These are phyloP conservation scores for Amanita polypyramis DNA, from an alignment of 768 basidiomycete species.

Conservation along the genomic window DNA sequence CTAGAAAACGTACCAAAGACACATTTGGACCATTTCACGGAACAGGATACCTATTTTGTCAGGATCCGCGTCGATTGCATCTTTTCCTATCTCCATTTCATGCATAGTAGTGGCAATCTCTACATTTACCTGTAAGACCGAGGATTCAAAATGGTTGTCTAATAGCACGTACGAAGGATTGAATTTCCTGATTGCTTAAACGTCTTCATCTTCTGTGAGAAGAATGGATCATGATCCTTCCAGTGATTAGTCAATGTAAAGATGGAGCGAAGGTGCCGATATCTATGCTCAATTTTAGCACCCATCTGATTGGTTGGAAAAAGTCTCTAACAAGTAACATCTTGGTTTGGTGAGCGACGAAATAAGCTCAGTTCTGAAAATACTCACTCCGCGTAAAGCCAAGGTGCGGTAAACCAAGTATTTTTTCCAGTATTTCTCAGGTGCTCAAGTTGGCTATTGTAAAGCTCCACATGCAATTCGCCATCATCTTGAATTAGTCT, in stretches of 20 bases:
- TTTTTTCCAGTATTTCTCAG: constrained; percentile 37
- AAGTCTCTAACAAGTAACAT: constrained; percentile 55
- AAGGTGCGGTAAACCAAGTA: constrained; percentile 89
- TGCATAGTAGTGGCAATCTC: constrained; percentile 69
- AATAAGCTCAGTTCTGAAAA: neutral
- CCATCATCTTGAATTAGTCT: constrained; percentile 73
- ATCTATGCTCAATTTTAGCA: constrained; percentile 34
- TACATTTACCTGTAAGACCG: constrained; percentile 17
- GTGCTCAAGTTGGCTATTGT: constrained; percentile 60
- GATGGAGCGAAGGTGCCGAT: constrained; percentile 70
- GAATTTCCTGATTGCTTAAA: constrained; percentile 73
- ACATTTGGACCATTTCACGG: constrained; percentile 84
- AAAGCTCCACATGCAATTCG: constrained; percentile 55
- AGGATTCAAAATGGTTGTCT: neutral
- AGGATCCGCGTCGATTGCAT: constrained; percentile 31
- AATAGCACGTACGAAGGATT: constrained; percentile 53
- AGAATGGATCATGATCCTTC: constrained; percentile 77
- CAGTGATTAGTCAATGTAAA: constrained; percentile 62
- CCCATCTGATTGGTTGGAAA: neutral
- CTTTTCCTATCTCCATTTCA: constrained; percentile 46
- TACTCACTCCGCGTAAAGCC: constrained; percentile 91
- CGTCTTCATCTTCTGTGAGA: constrained; percentile 64
- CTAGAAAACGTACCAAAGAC: constrained; percentile 49
- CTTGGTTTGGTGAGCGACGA: constrained; percentile 22
- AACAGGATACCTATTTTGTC: constrained; percentile 56